phyloP scores from a whole-genome alignment of 2,329 filamentous ascomycete genomes.

The Fusarium sp. region DNA sequence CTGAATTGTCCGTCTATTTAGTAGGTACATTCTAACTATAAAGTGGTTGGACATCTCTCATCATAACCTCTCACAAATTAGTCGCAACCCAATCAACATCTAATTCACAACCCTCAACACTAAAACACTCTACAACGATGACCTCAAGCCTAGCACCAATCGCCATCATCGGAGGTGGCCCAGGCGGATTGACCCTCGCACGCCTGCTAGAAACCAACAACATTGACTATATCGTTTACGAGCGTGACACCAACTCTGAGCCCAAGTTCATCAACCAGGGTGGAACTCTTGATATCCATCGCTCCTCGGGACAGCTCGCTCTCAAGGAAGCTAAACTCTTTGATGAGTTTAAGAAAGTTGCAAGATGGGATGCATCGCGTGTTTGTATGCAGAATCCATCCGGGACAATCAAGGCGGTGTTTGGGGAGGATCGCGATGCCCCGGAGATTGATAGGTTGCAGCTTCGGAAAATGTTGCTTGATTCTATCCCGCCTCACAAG shows the following conservation, averaged over 20 bases:
- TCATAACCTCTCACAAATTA: too few relatives aligned
- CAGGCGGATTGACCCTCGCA: constrained; percentile 56
- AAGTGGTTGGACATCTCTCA: too few relatives aligned
- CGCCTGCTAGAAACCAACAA: constrained; percentile 61
- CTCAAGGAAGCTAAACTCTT: constrained; percentile 62
- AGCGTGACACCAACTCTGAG: constrained; percentile 52
- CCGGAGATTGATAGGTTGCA: constrained; percentile 57
- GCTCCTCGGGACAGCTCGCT: constrained; percentile 61
- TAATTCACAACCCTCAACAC: too few relatives aligned
- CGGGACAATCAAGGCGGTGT: constrained; percentile 48
- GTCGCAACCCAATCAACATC: too few relatives aligned
- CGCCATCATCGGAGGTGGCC: constrained; percentile 64
- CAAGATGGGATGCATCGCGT: constrained; percentile 45
- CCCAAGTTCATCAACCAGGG: constrained; percentile 53
- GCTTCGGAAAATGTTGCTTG: constrained; percentile 53
- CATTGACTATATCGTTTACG: constrained; percentile 63
- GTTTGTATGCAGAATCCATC: constrained; percentile 34
- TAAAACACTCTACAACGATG: neutral
- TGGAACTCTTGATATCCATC: constrained; percentile 67
- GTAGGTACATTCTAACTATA: too few relatives aligned
- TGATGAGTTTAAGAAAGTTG: constrained; percentile 59
- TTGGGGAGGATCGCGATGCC: constrained; percentile 41
- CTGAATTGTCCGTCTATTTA: neutral
- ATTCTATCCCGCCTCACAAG: constrained; percentile 47
- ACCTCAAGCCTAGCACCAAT: constrained; percentile 43